phyloP scores from a whole-genome alignment of 192 early-diverging fungal species.

The Helicostylum pulchrum region DNA sequence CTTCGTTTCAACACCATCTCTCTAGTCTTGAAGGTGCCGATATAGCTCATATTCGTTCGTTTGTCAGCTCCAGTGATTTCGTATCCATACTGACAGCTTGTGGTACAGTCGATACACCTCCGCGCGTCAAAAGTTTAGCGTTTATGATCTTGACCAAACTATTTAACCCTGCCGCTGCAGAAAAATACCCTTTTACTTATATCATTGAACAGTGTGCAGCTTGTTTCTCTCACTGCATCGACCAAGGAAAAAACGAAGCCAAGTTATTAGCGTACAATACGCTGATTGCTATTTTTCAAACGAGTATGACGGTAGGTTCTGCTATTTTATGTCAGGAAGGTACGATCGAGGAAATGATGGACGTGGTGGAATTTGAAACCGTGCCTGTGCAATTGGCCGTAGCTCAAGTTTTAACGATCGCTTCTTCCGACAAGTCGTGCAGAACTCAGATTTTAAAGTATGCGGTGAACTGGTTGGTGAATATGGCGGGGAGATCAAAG shows the following conservation, averaged over 20 bases:
- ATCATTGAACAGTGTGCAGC: constrained; percentile 29
- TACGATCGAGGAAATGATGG: constrained; percentile 72
- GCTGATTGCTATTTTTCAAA: constrained; percentile 66
- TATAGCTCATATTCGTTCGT: constrained; percentile 10
- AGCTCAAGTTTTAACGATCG: constrained; percentile 53
- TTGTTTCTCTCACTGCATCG: constrained; percentile 33
- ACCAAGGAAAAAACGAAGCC: constrained; percentile 35
- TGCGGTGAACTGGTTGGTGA: constrained; percentile 51
- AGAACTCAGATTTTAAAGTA: constrained; percentile 53
- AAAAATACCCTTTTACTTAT: constrained; percentile 24
- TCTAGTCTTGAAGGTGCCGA: constrained; percentile 1
- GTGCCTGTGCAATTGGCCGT: constrained; percentile 64
- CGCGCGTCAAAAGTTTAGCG: constrained; percentile 19
- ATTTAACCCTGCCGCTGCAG: constrained; percentile 18
- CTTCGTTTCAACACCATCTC: background rate
- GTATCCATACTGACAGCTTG: constrained; percentile 20
- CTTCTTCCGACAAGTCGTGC: constrained; percentile 59
- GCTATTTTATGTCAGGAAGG: constrained; percentile 59
- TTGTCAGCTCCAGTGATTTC: constrained; percentile 27
- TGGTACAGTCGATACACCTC: constrained; percentile 14
- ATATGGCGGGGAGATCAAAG: constrained; percentile 27
- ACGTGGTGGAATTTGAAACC: constrained; percentile 74
- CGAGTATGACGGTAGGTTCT: constrained; percentile 52
- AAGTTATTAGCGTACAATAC: constrained; percentile 41
- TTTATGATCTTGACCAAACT: constrained; percentile 29